A percentile compares a stretch with the other conserved stretches of the same genome.
Conservation (phyloP, 2,329 filamentous ascomycete species). For the Apiospora hydei region DNA sequence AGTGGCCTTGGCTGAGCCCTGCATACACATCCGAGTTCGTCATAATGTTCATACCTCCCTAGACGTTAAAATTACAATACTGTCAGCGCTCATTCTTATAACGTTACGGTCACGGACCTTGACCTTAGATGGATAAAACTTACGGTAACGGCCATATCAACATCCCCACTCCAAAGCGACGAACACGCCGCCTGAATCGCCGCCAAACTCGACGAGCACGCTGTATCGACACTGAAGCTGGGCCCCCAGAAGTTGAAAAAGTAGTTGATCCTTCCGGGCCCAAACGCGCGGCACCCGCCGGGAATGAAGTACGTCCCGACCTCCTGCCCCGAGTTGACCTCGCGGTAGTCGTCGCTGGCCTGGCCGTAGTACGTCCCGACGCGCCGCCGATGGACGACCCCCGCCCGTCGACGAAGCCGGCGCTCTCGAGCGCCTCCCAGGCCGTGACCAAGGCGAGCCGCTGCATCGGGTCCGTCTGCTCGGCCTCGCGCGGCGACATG, state of each 20-base stretch:
- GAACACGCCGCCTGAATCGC: slow-evolving; percentile 68
- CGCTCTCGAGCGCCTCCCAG: slow-evolving; percentile 75
- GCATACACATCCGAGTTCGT: slow-evolving; percentile 72
- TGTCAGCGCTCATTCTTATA: too few species aligned
- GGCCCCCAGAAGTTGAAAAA: slow-evolving; percentile 80
- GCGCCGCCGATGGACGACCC: slow-evolving; percentile 61
- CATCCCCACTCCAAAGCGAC: slow-evolving; percentile 69
- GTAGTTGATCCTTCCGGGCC: slow-evolving; percentile 72
- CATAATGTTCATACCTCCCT: slow-evolving; percentile 69
- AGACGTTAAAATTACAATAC: too few species aligned
- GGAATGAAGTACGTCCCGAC: slow-evolving; percentile 66
- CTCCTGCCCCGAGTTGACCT: slow-evolving; percentile 76
- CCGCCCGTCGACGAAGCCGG: slow-evolving; percentile 68
- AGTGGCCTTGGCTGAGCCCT: slow-evolving; percentile 69
- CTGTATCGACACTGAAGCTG: slow-evolving; percentile 77
- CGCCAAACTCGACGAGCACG: slow-evolving; percentile 77
- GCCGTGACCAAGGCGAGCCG: slow-evolving; percentile 70
- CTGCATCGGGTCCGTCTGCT: slow-evolving; percentile 74
- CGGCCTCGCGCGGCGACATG: slow-evolving; percentile 27
- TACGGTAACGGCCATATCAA: slow-evolving; percentile 67
- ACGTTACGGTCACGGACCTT: too few species aligned
- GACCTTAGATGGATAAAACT: too few species aligned
- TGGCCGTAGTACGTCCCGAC: slow-evolving; percentile 80
- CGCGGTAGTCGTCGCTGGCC: slow-evolving; percentile 79
- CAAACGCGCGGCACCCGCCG: slow-evolving; percentile 52